phyloP scores from a whole-genome alignment of 1,284 basidiomycete species.

The Trichosporon coremiiforme region DNA sequence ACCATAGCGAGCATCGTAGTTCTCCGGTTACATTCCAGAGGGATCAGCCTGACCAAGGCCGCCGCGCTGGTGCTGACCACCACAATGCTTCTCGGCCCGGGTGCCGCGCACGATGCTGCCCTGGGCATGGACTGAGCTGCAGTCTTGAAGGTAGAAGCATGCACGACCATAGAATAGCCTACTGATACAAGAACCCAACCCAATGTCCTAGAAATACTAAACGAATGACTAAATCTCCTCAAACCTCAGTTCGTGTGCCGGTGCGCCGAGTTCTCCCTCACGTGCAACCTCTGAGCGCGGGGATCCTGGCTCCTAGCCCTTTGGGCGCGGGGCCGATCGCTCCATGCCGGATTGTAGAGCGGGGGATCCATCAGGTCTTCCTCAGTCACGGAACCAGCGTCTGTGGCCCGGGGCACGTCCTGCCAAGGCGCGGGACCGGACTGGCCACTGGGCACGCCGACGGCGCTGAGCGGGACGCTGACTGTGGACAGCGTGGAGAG shows the following conservation, averaged over 20 bases:
- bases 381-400: background rate
- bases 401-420: background rate
- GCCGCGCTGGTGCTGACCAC: too few relatives aligned
- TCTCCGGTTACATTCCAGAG: too few relatives aligned
- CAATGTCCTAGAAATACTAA: background rate
- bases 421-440: background rate
- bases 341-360: background rate
- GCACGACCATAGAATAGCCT: background rate
- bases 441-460: background rate
- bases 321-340: background rate
- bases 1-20: too few relatives aligned
- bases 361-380: slow-evolving; percentile 5
- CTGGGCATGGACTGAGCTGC: too few relatives aligned
- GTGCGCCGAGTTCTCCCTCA: background rate
- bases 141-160: too few relatives aligned
- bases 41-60: too few relatives aligned
- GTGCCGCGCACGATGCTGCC: too few relatives aligned
- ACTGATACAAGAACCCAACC: background rate
- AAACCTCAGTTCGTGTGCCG: background rate
- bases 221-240: too few relatives aligned
- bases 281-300: background rate
- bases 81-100: too few relatives aligned
- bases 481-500: background rate
- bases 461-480: slow-evolving; percentile 12
- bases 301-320: background rate